A percentile compares a stretch with the other conserved stretches of the same genome.
Evolutionary conservation across 495 filamentous ascomycete genomes (phyloP).

Genomic region (Penicillium ucsense): DNA sequence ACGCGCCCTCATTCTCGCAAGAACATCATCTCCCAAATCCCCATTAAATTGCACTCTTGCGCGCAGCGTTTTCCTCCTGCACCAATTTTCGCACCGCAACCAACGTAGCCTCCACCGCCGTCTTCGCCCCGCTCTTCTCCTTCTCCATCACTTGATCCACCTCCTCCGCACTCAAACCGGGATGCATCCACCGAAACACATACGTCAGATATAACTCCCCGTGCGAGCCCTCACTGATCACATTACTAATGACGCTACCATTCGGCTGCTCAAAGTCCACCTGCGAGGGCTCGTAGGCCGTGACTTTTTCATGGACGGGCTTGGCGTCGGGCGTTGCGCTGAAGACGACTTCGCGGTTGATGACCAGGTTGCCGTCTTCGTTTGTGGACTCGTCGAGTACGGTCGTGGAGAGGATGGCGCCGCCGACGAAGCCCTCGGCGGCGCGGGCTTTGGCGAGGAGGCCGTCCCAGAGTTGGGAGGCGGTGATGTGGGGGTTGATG

Average conservation of each 20-base stretch:
- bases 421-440: conserved; percentile 42
- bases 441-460: conserved; percentile 40
- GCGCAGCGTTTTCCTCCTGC: conserved; percentile 16
- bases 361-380: conserved; percentile 19
- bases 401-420: conserved; percentile 32
- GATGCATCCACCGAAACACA: conserved; percentile 43
- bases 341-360: conserved; percentile 17
- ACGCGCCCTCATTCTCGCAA: neutral
- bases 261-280: conserved; percentile 28
- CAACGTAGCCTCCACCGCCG: conserved; percentile 29
- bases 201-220: conserved; percentile 44
- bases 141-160: conserved; percentile 17
- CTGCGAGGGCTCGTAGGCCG: conserved; percentile 13
- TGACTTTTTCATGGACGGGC: conserved; percentile 17
- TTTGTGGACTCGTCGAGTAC: conserved; percentile 27
- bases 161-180: conserved; percentile 23
- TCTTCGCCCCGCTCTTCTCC: conserved; percentile 19
- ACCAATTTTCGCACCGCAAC: conserved; percentile 24
- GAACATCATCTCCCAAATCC: neutral
- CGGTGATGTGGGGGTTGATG: conserved; percentile 18
- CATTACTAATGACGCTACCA: conserved; percentile 35
- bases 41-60: too few relatives aligned
- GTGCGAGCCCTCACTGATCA: conserved; percentile 35
- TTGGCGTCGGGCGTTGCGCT: conserved; percentile 7
- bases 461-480: conserved; percentile 40